Base-by-base conservation (phyloP, 2,329 filamentous ascomycete genomes). In the Diplodia corticola region DNA sequence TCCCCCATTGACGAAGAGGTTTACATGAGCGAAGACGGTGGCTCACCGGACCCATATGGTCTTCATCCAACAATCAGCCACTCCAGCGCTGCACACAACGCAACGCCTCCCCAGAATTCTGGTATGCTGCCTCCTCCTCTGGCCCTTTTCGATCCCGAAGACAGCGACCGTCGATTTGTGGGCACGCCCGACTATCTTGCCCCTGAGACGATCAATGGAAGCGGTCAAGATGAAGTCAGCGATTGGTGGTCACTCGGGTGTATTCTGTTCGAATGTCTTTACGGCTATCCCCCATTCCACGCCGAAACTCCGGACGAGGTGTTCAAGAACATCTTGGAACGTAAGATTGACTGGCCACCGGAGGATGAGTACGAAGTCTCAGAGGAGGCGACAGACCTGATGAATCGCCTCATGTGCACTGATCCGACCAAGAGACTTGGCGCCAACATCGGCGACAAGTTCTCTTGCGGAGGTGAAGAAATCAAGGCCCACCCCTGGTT, bases 171-270 rank as follows among this genome's bases (percentile, higher is more conserved):
- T 64, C 89, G 92, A 46, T 99, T 99, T 72, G 95, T 99, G 9
- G 95, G 95, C 35, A 99, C 95, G 0, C 95, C 95, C 0, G 95
- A 99, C 77, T 99, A 99, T 75, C 85, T 99, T 15, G 95, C 95
- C 0, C 95, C 95, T 0, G 96, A 99, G 76, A 99, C 96, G 0
- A 96, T 99, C 74, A 93, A 92, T 70, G 95, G 96, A 59, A 89
- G 93, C 70, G 93, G 94, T 1, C 95, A 99, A 77, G 95, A 99
- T 74, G 94, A 98, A 77, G 95, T 94, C 71, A 98, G 95, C 75
- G 95, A 99, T 87, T 99, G 95, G 95, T 99, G 95, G 95, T 98
- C 95, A 24, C 85, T 99, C n/a, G 95, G 95, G 0, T 99, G 96
- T 77, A 98, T 99, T 71, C 82, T 98, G 78, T 99, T 97, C 73